These are phyloP conservation scores for Glomus cerebriforme DNA, from an alignment of 192 early-diverging fungal genomes.

Conservation along the genomic window DNA sequence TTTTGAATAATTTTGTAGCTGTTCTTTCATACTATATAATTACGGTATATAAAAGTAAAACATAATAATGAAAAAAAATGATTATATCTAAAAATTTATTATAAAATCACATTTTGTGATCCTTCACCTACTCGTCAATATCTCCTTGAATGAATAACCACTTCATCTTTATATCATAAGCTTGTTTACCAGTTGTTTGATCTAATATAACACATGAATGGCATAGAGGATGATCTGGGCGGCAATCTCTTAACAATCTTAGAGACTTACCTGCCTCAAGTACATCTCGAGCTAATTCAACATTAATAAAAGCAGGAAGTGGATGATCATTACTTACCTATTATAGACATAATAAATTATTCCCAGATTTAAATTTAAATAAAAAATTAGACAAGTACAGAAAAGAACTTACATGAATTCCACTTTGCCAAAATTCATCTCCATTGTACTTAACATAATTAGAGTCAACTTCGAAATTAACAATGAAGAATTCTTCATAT, in stretches of 20 bases:
- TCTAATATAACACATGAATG: slow-evolving; percentile 18
- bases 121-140: slow-evolving; percentile 20
- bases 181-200: not conserved
- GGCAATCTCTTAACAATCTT: slow-evolving; percentile 36
- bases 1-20: slow-evolving; percentile 9
- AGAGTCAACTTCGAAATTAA: not conserved
- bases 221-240: slow-evolving; percentile 34
- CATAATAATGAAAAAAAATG: not conserved
- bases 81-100: not conserved
- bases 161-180: not conserved
- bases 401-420: not conserved
- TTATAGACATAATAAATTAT: not conserved
- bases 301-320: slow-evolving; percentile 35
- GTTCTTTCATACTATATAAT: slow-evolving; percentile 30
- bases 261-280: slow-evolving; percentile 42
- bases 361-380: not conserved
- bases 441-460: not conserved
- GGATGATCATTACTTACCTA: slow-evolving; percentile 28
- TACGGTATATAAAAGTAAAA: not conserved
- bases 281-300: slow-evolving; percentile 35
- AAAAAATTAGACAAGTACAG: not conserved
- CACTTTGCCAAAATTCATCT: slow-evolving; percentile 16
- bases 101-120: not conserved
- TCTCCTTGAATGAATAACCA: slow-evolving; percentile 33
- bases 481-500: slow-evolving; percentile 42